Base-by-base conservation (phyloP, 352 stramenopile species). In the Pythium brassicae region DNA sequence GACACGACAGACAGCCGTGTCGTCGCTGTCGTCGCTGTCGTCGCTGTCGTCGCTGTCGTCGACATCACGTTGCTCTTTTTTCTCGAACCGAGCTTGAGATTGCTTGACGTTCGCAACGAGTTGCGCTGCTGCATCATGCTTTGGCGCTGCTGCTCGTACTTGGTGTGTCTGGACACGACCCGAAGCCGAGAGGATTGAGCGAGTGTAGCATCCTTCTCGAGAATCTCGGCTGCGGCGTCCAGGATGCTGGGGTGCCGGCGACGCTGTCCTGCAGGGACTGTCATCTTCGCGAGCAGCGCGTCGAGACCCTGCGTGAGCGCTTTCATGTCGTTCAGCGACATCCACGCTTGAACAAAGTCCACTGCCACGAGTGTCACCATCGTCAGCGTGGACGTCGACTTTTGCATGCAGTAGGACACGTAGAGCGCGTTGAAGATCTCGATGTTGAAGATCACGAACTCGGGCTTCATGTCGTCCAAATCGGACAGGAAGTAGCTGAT, bases 371-470 rank as follows among this genome's bases (percentile, higher is more conserved):
- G 53, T 0, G 50, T 49, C 9, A 66, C 45, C 1, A 63, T 72
- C 3, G 69, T 73, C 1, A 50, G 27, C 29, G 61, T 55, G 0
- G 64, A 75, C 14, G 68, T 55, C 6, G 68, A 55, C 1, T 50
- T 69, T 40, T 76, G 63, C 49, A 83, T 73, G 15, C 66, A 69
- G 19, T 67, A 67, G 0, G 75, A 65, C 2, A 83, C 70, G 20
- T 72, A 85, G 12, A 83, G 52, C 32, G 72, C 59, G 52, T 83
- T 69, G 49, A 81, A 86, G 40, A 83, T 64, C 40, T 86, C 68
- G 4, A 79, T 65, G 20, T 77, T 83, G 52, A 86, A 83, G 19
- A 81, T 67, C 4, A 83, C 68, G 0, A 61, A 61, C 55, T 86
- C 68, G 4, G 72, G 70, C 26, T 77, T 73, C 17, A 67, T 47